Evolutionary conservation across 257 asterid genomes (phyloP), one percentile per base, ranked within the genome.

Genomic region (Plectranthus barbatus): DNA sequence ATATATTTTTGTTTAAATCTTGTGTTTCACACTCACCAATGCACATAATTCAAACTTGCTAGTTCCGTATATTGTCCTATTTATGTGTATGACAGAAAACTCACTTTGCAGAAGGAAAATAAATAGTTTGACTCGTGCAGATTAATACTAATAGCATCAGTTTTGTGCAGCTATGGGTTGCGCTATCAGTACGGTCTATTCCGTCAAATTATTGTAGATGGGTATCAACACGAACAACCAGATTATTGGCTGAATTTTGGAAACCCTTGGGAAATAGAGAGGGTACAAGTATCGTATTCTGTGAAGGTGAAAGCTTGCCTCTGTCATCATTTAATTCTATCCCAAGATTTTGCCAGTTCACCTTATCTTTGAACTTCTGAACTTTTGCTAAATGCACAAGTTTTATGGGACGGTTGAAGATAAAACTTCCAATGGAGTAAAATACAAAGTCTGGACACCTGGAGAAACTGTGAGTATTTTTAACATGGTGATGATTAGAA

Each of bases 201-300:
- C 77, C 82, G 85, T 29, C 85, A 76, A 64, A 71, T 73, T 64
- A 80, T 80, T 36, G 73, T 76, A 58, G 85, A 80, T 56, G 85
- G 85, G 4, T 80, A 73, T 70, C 85, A 76, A 70, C 85, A 73
- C 24, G 85, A 80, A 68, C 78, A 80, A 49, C 85, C 85, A 11
- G 85, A 80, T 68, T 80, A 70, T 64, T 80, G 85, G 85, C 74
- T 80, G 62, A 80, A 76, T 66, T 80, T 80, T 33, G 85, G 85
- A 54, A 80, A 80, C 55, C 85, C 85, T 63, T 80, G 85, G 85
- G 85, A 80, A 68, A 80, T 76, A 58, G 85, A 80, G 66, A 77
- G 85, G 58, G 81, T 80, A 63, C 85, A 80, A 50, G 82, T 80
- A 17, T 80, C 85, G 9, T 80, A 80, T 46, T 60, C 85, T 18